These are phyloP conservation scores for Rhodotorula sp. DNA, from an alignment of 1,284 basidiomycete genomes.

Conservation along the genomic window DNA sequence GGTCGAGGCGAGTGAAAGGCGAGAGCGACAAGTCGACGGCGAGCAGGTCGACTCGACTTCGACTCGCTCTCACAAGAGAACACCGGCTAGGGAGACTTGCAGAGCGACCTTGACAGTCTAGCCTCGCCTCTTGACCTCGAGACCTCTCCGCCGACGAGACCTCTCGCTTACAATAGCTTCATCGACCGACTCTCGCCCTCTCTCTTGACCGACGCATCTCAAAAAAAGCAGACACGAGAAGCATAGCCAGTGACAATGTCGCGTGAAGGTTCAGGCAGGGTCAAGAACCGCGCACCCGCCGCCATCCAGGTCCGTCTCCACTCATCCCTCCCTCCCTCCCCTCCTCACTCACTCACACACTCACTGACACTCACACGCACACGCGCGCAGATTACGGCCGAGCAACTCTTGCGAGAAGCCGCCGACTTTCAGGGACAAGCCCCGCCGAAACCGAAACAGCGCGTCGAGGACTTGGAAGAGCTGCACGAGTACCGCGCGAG, in stretches of 20 bases:
- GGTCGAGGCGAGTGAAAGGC: too few relatives aligned
- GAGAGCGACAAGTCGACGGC: too few relatives aligned
- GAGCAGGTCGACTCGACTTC: too few relatives aligned
- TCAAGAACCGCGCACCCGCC: conserved; percentile 92
- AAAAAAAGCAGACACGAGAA: too few relatives aligned
- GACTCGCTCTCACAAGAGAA: too few relatives aligned
- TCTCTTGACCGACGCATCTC: too few relatives aligned
- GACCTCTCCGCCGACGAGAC: too few relatives aligned
- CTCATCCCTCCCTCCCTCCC: neutral
- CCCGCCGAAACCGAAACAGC: conserved; percentile 86
- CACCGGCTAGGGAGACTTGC: too few relatives aligned
- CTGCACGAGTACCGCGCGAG: conserved; percentile 91
- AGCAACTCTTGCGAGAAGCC: conserved; percentile 95
- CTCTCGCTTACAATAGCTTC: too few relatives aligned
- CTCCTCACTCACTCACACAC: neutral
- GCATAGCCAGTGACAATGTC: neutral
- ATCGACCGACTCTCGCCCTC: too few relatives aligned
- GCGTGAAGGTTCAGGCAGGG: conserved; percentile 54
- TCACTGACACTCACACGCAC: neutral
- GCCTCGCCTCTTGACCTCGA: too few relatives aligned
- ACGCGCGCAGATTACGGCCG: conserved; percentile 77
- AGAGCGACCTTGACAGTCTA: too few relatives aligned
- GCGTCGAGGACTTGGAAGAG: conserved; percentile 96
- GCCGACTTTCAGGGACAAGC: conserved; percentile 94
- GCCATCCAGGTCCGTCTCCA: conserved; percentile 68